phyloP scores from a whole-genome alignment of 148 eudicot genomes.

The Pouteria glomerata region DNA sequence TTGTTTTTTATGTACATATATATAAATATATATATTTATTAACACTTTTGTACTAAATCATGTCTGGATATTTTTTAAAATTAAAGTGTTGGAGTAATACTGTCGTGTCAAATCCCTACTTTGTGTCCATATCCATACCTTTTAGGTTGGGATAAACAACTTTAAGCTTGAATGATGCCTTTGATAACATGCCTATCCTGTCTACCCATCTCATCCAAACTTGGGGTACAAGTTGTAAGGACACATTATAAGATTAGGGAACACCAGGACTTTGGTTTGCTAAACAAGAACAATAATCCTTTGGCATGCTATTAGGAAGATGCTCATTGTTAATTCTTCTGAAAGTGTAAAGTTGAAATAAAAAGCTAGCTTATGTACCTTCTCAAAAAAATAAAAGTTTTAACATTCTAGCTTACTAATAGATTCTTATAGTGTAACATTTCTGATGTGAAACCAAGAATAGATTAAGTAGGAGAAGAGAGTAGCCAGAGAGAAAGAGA shows the following conservation, averaged over 20 bases:
- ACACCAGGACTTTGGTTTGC: neutral
- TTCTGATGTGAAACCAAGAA: neutral
- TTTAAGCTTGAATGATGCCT: neutral
- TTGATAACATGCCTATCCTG: neutral
- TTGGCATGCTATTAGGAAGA: neutral
- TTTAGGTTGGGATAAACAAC: neutral
- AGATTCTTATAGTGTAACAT: neutral
- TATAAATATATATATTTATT: too few species aligned
- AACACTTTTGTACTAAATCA: too few species aligned
- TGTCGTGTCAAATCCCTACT: too few species aligned
- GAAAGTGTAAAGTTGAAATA: neutral
- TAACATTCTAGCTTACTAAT: neutral
- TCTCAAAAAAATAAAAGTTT: neutral
- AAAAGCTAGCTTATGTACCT: neutral
- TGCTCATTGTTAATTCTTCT: constrained; percentile 2
- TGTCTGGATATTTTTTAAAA: too few species aligned
- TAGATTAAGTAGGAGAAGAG: too few species aligned
- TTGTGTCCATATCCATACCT: too few species aligned
- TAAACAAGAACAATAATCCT: neutral
- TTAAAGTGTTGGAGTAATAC: too few species aligned
- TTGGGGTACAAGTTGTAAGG: too few species aligned
- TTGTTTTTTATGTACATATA: too few species aligned
- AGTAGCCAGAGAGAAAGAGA: too few species aligned
- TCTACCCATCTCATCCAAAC: neutral
- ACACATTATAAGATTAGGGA: neutral